Conservation (phyloP, 495 filamentous ascomycete species). For the Aspergillus bertholletiae region DNA sequence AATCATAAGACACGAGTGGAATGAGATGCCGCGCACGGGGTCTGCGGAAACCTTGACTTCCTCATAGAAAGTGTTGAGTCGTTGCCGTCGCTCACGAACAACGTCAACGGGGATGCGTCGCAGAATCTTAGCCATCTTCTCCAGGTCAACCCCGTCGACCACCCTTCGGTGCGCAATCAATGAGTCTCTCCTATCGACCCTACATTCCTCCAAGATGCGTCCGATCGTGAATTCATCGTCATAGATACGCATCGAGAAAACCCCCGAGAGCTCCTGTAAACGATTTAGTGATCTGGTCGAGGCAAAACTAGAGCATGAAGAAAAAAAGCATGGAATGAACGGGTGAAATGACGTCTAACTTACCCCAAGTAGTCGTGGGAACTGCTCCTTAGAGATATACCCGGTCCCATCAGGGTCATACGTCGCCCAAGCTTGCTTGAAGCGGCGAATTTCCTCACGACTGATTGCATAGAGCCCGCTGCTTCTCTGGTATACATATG, state of each 20-base stretch:
- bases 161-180: constrained; percentile 43
- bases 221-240: constrained; percentile 81
- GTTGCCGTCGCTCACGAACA: constrained; percentile 67
- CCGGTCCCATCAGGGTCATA: constrained; percentile 89
- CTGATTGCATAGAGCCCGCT: constrained; percentile 74
- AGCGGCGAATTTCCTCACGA: constrained; percentile 87
- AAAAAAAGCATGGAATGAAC: background rate
- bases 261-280: constrained; percentile 72
- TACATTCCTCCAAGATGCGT: constrained; percentile 78
- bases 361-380: constrained; percentile 82
- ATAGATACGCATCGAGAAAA: constrained; percentile 98
- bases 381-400: constrained; percentile 87
- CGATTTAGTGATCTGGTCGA: background rate
- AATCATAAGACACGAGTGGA: constrained; percentile 93
- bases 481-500: constrained; percentile 96
- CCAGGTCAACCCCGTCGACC: constrained; percentile 71
- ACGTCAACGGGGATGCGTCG: constrained; percentile 67
- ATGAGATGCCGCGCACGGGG: constrained; percentile 80
- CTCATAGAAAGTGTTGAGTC: constrained; percentile 91
- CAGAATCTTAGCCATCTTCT: constrained; percentile 71
- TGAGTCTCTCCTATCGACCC: constrained; percentile 48
- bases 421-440: constrained; percentile 98
- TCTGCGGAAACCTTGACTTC: constrained; percentile 94
- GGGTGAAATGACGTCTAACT: constrained; percentile 20
- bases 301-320: constrained; percentile 7